A percentile compares a stretch with the other conserved stretches of the same genome.
phyloP scores from a whole-genome alignment of 192 early-diverging fungal species.

The Backusella westeae region DNA sequence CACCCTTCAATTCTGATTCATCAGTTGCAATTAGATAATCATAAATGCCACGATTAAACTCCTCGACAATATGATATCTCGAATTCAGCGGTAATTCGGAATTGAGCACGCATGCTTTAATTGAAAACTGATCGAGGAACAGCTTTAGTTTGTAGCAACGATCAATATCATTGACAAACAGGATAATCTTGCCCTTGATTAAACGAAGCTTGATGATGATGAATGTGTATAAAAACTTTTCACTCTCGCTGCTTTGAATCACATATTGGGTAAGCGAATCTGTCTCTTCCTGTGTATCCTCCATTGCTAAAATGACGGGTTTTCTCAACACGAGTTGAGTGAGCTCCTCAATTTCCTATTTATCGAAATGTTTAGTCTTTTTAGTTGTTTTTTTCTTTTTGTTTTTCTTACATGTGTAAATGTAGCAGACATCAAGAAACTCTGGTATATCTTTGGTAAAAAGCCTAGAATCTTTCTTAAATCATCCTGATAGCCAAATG shows the following conservation, averaged over 20 bases:
- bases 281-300: constrained; percentile 68
- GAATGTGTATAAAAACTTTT: constrained; percentile 87
- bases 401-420: constrained; percentile 55
- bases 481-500: constrained; percentile 93
- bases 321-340: constrained; percentile 79
- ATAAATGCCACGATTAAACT: constrained; percentile 96
- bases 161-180: constrained; percentile 98
- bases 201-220: constrained; percentile 89
- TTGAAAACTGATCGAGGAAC: constrained; percentile 96
- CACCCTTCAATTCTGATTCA: constrained; percentile 69
- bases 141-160: constrained; percentile 88
- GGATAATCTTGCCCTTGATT: constrained; percentile 86
- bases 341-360: constrained; percentile 78
- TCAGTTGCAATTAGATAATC: constrained; percentile 97
- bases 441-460: constrained; percentile 87
- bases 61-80: constrained; percentile 92
- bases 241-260: constrained; percentile 68
- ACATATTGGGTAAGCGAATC: constrained; percentile 76
- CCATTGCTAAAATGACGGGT: constrained; percentile 84
- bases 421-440: constrained; percentile 93
- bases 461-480: constrained; percentile 69
- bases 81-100: constrained; percentile 93
- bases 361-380: background rate
- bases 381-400: background rate
- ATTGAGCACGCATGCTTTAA: constrained; percentile 89